Percentiles rank a stretch among this genome's conserved stretches.
Conservation (phyloP, 2,329 filamentous ascomycete species). For the Hypomyces perniciosus region DNA sequence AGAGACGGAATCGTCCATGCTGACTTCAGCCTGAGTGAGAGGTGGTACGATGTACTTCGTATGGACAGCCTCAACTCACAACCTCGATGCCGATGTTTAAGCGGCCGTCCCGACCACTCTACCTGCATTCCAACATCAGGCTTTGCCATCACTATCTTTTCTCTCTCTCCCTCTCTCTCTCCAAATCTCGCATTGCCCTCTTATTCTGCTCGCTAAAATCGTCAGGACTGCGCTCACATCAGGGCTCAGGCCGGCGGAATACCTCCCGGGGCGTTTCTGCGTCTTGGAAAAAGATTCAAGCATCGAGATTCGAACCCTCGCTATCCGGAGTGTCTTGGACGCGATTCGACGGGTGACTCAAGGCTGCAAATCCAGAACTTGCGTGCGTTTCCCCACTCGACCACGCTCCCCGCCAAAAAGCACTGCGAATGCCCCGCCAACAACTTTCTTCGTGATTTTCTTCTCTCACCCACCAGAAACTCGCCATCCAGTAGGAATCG, state of each 20-base stretch:
- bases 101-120: conserved; percentile 5
- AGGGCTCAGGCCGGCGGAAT: background rate
- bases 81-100: conserved; percentile 1
- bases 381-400: conserved; percentile 12
- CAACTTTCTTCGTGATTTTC: conserved; percentile 7
- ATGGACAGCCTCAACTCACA: background rate
- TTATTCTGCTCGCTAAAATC: background rate
- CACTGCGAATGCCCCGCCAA: conserved; percentile 6
- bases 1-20: background rate
- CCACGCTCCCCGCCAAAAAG: conserved; percentile 1
- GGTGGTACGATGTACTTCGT: background rate
- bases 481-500: background rate
- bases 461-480: conserved; percentile 1
- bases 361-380: background rate
- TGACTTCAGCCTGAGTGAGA: background rate
- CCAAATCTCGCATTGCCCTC: background rate
- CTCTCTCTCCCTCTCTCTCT: background rate
- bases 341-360: background rate
- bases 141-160: background rate
- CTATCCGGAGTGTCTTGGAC: background rate
- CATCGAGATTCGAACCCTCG: conserved; percentile 9
- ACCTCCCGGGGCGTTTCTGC: background rate
- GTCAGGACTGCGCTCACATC: background rate
- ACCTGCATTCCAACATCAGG: background rate
- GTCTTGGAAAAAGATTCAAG: conserved; percentile 3